These are phyloP conservation scores for Sporothrix globosa DNA, from an alignment of 2,329 filamentous ascomycete genomes.

Conservation along the genomic window DNA sequence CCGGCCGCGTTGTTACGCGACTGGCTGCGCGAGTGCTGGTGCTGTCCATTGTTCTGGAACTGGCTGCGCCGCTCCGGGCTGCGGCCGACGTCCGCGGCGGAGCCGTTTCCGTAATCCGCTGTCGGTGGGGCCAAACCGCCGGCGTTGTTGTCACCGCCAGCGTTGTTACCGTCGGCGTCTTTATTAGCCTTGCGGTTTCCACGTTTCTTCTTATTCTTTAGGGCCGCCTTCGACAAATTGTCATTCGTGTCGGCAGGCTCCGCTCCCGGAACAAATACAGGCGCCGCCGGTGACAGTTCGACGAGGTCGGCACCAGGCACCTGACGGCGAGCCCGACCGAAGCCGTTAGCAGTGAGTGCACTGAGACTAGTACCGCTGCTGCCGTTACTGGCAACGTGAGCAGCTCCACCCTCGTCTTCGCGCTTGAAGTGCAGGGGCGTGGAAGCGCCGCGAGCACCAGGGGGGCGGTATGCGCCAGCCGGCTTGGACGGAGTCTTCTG, in stretches of 20 bases:
- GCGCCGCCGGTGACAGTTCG: slow-evolving; percentile 69
- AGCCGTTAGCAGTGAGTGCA: slow-evolving; percentile 73
- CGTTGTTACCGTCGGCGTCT: slow-evolving; percentile 56
- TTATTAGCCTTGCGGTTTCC: slow-evolving; percentile 88
- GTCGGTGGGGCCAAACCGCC: slow-evolving; percentile 54
- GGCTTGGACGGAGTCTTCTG: slow-evolving; percentile 96
- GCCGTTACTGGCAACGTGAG: slow-evolving; percentile 79
- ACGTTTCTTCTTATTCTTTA: slow-evolving; percentile 99
- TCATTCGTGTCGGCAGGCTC: slow-evolving; percentile 69
- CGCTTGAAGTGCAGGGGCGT: slow-evolving; percentile 96
- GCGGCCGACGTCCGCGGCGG: slow-evolving; percentile 57
- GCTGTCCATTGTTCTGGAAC: slow-evolving; percentile 39
- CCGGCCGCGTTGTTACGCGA: slow-evolving; percentile 56
- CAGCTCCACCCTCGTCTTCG: slow-evolving; percentile 90
- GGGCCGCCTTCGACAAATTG: slow-evolving; percentile 76
- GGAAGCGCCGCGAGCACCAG: slow-evolving; percentile 83
- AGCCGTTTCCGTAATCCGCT: slow-evolving; percentile 47
- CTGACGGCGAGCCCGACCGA: slow-evolving; percentile 72
- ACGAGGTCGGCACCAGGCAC: slow-evolving; percentile 84
- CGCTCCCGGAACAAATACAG: slow-evolving; percentile 48
- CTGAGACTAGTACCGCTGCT: slow-evolving; percentile 70
- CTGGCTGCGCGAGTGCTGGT: slow-evolving; percentile 55
- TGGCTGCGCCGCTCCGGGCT: slow-evolving; percentile 68
- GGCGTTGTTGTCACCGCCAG: slow-evolving; percentile 52
- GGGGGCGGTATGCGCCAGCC: slow-evolving; percentile 93